Evolutionary conservation across 2,329 filamentous ascomycete species (phyloP).

Genomic region (Triangularia verruculosa): DNA sequence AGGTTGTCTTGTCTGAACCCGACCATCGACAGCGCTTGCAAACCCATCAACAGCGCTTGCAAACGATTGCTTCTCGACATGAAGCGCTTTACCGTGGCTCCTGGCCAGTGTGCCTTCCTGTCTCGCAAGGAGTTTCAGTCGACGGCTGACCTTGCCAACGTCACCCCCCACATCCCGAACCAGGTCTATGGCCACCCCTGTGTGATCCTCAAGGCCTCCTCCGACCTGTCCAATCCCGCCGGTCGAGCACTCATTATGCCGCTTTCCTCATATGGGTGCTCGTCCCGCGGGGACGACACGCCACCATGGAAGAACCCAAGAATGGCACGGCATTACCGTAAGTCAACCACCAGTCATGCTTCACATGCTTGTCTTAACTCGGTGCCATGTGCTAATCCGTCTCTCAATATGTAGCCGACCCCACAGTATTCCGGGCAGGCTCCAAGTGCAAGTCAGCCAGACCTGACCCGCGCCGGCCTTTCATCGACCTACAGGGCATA

Average conservation of each 20-base stretch:
- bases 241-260: not conserved
- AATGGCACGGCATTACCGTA: not conserved
- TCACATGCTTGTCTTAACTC: not conserved
- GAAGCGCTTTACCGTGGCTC: no score
- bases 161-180: not conserved
- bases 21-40: no score
- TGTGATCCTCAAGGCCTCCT: not conserved
- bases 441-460: not conserved
- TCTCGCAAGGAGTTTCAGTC: no score
- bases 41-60: no score
- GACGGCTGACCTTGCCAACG: not conserved
- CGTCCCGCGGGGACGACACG: not conserved
- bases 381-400: not conserved
- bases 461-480: not conserved
- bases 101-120: not conserved
- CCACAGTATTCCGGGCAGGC: not conserved
- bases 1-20: no score
- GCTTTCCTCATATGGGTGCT: not conserved
- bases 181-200: not conserved
- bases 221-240: not conserved
- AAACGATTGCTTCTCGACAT: no score
- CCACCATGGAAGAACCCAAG: not conserved
- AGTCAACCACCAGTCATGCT: not conserved
- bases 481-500: not conserved
- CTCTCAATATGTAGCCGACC: not conserved